Conservation (phyloP, 1,284 basidiomycete genomes). For the Cutaneotrichosporon sp. region DNA sequence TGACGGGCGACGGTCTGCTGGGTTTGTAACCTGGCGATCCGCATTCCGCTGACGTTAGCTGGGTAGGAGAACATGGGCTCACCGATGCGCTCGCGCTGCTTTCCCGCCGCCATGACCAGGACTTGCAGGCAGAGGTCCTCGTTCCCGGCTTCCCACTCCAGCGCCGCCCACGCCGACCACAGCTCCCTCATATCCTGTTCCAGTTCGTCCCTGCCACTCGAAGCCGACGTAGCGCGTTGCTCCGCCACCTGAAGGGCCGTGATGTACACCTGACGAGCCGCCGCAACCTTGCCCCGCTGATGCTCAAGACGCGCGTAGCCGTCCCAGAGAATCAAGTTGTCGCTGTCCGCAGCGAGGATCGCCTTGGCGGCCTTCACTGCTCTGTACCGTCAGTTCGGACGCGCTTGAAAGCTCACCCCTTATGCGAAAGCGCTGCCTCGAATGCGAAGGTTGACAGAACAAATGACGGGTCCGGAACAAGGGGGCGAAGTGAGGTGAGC, state of each 20-base stretch:
- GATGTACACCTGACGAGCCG: slow-evolving; percentile 78
- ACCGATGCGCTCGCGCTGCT: slow-evolving; percentile 14
- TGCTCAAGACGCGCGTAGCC: slow-evolving; percentile 75
- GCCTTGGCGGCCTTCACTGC: slow-evolving; percentile 61
- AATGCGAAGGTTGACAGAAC: slow-evolving; percentile 44
- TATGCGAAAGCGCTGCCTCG: slow-evolving; percentile 35
- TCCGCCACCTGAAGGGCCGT: slow-evolving; percentile 51
- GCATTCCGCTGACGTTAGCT: background rate
- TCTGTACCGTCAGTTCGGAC: background rate
- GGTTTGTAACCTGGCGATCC: slow-evolving; percentile 1
- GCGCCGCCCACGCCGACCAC: slow-evolving; percentile 84
- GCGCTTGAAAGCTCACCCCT: slow-evolving; percentile 22
- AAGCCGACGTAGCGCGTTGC: slow-evolving; percentile 16
- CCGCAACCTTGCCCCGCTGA: slow-evolving; percentile 61
- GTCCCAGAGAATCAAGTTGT: slow-evolving; percentile 70
- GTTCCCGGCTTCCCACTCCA: slow-evolving; percentile 58
- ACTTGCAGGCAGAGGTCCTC: slow-evolving; percentile 27
- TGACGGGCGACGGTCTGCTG: slow-evolving; percentile 8
- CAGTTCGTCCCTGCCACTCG: slow-evolving; percentile 11
- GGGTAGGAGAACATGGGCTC: background rate
- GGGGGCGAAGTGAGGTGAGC: slow-evolving; percentile 26
- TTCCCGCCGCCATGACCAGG: slow-evolving; percentile 25
- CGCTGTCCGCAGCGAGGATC: slow-evolving; percentile 60
- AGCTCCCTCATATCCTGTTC: slow-evolving; percentile 48
- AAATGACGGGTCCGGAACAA: slow-evolving; percentile 44